Evolutionary conservation across 2,329 filamentous ascomycete species (phyloP).

Genomic region (Anthostomella pinea): DNA sequence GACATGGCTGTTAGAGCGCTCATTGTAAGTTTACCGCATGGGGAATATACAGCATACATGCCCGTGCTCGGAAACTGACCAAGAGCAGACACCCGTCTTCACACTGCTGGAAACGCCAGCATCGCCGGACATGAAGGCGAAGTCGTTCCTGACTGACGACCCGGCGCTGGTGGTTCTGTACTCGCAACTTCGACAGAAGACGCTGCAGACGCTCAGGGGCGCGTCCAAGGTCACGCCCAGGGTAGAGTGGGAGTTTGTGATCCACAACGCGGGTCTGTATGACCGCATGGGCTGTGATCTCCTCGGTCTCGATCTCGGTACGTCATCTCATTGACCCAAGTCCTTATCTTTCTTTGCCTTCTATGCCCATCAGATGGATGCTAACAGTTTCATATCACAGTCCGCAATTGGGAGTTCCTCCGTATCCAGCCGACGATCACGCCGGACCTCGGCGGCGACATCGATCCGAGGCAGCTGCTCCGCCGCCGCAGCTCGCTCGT

Average conservation of each 20-base stretch:
- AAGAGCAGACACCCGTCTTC: constrained; percentile 68
- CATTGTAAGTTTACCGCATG: constrained; percentile 55
- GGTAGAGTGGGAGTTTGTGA: constrained; percentile 84
- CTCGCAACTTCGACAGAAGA: constrained; percentile 76
- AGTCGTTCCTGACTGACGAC: constrained; percentile 84
- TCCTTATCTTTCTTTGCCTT: constrained; percentile 10
- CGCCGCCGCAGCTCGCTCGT: constrained; percentile 73
- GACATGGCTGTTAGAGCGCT: constrained; percentile 83
- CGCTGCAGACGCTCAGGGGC: constrained; percentile 79
- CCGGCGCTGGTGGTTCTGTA: constrained; percentile 87
- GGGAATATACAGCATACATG: background rate
- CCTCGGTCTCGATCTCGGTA: constrained; percentile 79
- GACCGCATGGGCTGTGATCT: constrained; percentile 92
- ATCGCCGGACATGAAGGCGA: constrained; percentile 68
- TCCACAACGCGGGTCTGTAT: constrained; percentile 81
- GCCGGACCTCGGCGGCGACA: constrained; percentile 43
- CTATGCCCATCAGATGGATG: background rate
- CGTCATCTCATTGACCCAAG: constrained; percentile 31
- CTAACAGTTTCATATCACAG: constrained; percentile 34
- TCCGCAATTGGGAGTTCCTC: constrained; percentile 80
- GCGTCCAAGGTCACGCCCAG: constrained; percentile 75
- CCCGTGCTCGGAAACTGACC: constrained; percentile 2
- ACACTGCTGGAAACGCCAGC: constrained; percentile 67
- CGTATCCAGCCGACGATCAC: constrained; percentile 36
- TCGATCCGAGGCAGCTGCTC: constrained; percentile 66